Conservation (phyloP, 1,284 basidiomycete species). For the Vanrija sp. region DNA sequence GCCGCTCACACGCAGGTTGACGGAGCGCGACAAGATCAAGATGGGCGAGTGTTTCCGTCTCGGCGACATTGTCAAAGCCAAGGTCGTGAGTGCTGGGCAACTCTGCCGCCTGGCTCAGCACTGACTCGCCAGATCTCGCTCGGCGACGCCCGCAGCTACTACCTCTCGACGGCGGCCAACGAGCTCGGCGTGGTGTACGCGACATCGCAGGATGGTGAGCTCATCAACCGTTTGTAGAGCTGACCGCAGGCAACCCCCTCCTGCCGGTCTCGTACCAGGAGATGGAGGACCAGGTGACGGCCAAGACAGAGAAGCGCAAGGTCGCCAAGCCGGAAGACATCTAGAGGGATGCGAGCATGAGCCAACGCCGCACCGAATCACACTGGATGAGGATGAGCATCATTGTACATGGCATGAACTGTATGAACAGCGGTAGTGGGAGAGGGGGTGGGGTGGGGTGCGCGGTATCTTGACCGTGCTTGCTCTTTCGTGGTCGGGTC, state of each 20-base stretch:
- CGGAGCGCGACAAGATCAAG: constrained; percentile 88
- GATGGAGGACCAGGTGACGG: constrained; percentile 50
- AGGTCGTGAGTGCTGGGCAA: constrained; percentile 67
- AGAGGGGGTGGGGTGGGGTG: too few relatives aligned
- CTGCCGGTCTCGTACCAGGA: constrained; percentile 49
- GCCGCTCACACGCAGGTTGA: constrained; percentile 52
- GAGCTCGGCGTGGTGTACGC: constrained; percentile 65
- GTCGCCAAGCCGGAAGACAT: constrained; percentile 49
- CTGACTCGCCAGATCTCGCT: constrained; percentile 66
- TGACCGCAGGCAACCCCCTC: constrained; percentile 41
- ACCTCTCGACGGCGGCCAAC: constrained; percentile 89
- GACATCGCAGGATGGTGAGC: constrained; percentile 45
- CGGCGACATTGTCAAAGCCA: constrained; percentile 89
- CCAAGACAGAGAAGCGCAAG: constrained; percentile 45
- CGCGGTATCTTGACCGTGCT: too few relatives aligned
- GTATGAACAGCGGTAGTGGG: too few relatives aligned
- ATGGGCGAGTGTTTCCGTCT: constrained; percentile 92
- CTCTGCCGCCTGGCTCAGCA: too few relatives aligned
- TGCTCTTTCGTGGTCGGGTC: too few relatives aligned
- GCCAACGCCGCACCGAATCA: too few relatives aligned
- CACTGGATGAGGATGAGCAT: too few relatives aligned
- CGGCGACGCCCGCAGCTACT: constrained; percentile 90
- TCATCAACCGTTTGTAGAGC: background rate
- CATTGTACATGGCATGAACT: too few relatives aligned
- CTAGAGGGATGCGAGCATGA: too few relatives aligned